These are phyloP conservation scores for Mitragyna speciosa DNA, from an alignment of 257 asterid genomes.

Conservation along the genomic window DNA sequence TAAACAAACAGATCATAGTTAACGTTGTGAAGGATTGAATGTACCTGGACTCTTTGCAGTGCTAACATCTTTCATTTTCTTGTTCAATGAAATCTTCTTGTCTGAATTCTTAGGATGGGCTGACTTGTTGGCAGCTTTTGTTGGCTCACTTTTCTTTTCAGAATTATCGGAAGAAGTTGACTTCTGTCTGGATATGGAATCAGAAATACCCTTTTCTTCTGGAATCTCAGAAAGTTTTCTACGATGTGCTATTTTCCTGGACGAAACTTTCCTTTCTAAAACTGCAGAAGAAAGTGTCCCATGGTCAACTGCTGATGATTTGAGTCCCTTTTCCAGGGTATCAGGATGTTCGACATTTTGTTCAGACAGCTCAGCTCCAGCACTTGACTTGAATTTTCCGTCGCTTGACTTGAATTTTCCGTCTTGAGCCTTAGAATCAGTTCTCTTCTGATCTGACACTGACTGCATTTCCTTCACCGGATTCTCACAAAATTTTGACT, in stretches of 20 bases:
- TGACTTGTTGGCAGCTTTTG: slow-evolving; percentile 17
- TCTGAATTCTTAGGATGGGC: slow-evolving; percentile 28
- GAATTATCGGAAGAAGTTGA: slow-evolving; percentile 33
- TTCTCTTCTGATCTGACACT: slow-evolving; percentile 31
- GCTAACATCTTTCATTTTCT: slow-evolving; percentile 36
- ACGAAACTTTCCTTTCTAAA: slow-evolving; percentile 26
- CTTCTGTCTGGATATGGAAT: slow-evolving; percentile 23
- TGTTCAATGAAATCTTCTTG: slow-evolving; percentile 29
- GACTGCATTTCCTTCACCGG: slow-evolving; percentile 21
- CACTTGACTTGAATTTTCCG: not conserved
- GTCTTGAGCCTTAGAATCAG: slow-evolving; percentile 20
- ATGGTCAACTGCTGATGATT: slow-evolving; percentile 28
- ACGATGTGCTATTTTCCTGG: slow-evolving; percentile 11
- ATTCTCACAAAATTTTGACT: slow-evolving; percentile 23
- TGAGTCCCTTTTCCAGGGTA: slow-evolving; percentile 26
- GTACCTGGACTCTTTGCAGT: slow-evolving; percentile 42
- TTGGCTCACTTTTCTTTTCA: slow-evolving; percentile 24
- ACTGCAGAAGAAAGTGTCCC: slow-evolving; percentile 17
- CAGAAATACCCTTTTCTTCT: slow-evolving; percentile 35
- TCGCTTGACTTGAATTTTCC: not conserved
- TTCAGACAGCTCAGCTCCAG: slow-evolving; percentile 6
- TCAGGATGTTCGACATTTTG: not conserved
- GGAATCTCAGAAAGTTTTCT: slow-evolving; percentile 49
- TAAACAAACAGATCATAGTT: not conserved
- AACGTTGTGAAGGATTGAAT: not conserved